A percentile compares a stretch with the other conserved stretches of the same genome.
phyloP scores from a whole-genome alignment of 352 stramenopile species.

The Pseudoperonospora humuli region DNA sequence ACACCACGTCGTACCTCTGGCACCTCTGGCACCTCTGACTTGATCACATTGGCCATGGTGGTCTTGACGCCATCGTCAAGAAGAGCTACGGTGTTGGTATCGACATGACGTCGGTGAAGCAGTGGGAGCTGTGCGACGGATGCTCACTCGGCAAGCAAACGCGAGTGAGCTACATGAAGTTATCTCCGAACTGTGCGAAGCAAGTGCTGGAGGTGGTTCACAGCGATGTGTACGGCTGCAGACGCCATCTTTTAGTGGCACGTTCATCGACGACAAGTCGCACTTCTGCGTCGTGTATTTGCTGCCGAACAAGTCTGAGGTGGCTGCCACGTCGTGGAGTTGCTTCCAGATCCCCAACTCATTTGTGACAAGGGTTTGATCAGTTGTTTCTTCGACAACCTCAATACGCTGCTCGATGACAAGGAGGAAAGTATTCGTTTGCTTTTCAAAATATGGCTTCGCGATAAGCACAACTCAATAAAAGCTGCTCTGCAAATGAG shows the following conservation, averaged over 20 bases:
- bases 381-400: no score
- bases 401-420: no score
- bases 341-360: no score
- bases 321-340: constrained; percentile 8
- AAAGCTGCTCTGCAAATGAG: no score
- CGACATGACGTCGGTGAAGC: not conserved
- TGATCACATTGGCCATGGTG: not conserved
- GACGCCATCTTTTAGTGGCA: not conserved
- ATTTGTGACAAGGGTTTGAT: no score
- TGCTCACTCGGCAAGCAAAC: not conserved
- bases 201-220: not conserved
- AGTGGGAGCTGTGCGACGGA: not conserved
- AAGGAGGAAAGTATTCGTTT: no score
- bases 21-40: not conserved
- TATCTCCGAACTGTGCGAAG: not conserved
- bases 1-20: not conserved
- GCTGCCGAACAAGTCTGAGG: constrained; percentile 8
- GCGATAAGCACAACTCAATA: no score
- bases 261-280: constrained; percentile 1
- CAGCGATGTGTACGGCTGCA: constrained; percentile 3
- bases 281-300: not conserved
- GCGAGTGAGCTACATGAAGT: not conserved
- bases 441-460: no score
- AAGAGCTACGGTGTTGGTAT: not conserved
- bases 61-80: not conserved